Conservation (phyloP, 1,139 yeast genomes). For the Fermentozyma sake region DNA sequence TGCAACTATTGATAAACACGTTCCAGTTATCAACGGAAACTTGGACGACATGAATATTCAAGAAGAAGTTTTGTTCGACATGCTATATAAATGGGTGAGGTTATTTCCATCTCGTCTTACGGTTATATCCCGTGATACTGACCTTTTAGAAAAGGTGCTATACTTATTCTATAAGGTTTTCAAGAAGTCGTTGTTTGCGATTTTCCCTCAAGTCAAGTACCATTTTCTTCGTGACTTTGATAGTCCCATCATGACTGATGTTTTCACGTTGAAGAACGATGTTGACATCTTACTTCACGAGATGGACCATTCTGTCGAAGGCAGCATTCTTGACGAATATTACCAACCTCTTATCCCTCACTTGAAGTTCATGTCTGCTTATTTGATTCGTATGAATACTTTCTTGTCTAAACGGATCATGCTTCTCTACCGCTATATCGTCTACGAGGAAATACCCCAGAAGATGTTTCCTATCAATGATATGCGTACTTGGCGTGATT, state of each 20-base stretch:
- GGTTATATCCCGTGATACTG: constrained; percentile 17
- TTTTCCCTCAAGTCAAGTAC: constrained; percentile 40
- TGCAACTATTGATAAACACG: constrained; percentile 21
- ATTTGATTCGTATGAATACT: constrained; percentile 29
- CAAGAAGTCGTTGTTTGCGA: constrained; percentile 33
- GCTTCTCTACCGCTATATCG: constrained; percentile 25
- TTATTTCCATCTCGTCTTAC: constrained; percentile 30
- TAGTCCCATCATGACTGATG: constrained; percentile 40
- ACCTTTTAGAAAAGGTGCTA: constrained; percentile 30
- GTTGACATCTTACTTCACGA: constrained; percentile 21
- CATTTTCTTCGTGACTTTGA: constrained; percentile 42
- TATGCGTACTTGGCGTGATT: constrained; percentile 25
- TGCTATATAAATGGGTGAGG: constrained; percentile 37
- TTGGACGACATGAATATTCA: constrained; percentile 28
- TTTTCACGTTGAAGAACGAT: constrained; percentile 24
- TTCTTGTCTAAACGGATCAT: constrained; percentile 24
- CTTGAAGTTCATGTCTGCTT: constrained; percentile 25
- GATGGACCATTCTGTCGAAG: constrained; percentile 13
- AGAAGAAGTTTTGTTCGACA: constrained; percentile 31
- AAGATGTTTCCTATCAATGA: constrained; percentile 27
- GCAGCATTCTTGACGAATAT: constrained; percentile 11
- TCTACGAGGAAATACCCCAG: constrained; percentile 21
- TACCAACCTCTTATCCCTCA: constrained; percentile 17
- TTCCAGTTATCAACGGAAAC: constrained; percentile 25
- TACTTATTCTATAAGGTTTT: constrained; percentile 33